Evolutionary conservation across 2,329 filamentous ascomycete species (phyloP).

Genomic region (Sclerotiophoma versabilis): DNA sequence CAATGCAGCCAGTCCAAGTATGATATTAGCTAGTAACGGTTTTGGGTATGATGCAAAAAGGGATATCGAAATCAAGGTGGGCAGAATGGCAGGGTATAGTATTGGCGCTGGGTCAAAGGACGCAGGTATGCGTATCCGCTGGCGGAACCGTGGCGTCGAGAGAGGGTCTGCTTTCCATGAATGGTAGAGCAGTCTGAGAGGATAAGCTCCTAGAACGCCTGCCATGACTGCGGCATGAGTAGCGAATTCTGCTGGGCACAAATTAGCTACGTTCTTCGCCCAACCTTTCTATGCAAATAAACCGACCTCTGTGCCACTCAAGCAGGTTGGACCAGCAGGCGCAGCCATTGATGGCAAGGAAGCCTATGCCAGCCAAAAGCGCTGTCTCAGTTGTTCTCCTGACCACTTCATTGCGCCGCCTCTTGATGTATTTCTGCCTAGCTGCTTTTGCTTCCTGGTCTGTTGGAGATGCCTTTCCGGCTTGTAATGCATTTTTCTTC

Average conservation of each 20-base stretch:
- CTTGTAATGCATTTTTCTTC: slow-evolving; percentile 24
- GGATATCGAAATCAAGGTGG: slow-evolving; percentile 77
- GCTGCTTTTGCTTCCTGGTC: slow-evolving; percentile 49
- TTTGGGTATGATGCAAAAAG: slow-evolving; percentile 68
- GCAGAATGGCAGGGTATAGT: slow-evolving; percentile 82
- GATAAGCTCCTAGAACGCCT: slow-evolving; percentile 46
- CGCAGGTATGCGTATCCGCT: slow-evolving; percentile 69
- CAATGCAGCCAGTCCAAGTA: slow-evolving; percentile 80
- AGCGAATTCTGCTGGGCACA: slow-evolving; percentile 48
- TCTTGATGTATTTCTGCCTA: slow-evolving; percentile 77
- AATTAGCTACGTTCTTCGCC: slow-evolving; percentile 19
- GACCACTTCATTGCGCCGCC: slow-evolving; percentile 87
- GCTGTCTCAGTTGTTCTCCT: slow-evolving; percentile 66
- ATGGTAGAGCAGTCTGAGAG: slow-evolving; percentile 46
- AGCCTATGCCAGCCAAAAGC: slow-evolving; percentile 61
- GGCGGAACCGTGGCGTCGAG: slow-evolving; percentile 43
- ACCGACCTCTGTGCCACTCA: slow-evolving; percentile 52
- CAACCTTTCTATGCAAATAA: not conserved
- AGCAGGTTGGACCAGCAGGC: slow-evolving; percentile 43
- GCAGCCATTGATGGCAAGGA: slow-evolving; percentile 53
- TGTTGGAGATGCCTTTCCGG: slow-evolving; percentile 29
- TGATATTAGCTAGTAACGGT: slow-evolving; percentile 76
- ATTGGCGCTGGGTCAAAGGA: slow-evolving; percentile 91
- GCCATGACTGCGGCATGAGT: slow-evolving; percentile 47
- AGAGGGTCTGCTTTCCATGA: slow-evolving; percentile 34